Percentiles rank a stretch among this genome's conserved stretches.
Conservation (phyloP, 352 stramenopile species). For the Phytophthora tentaculata region DNA sequence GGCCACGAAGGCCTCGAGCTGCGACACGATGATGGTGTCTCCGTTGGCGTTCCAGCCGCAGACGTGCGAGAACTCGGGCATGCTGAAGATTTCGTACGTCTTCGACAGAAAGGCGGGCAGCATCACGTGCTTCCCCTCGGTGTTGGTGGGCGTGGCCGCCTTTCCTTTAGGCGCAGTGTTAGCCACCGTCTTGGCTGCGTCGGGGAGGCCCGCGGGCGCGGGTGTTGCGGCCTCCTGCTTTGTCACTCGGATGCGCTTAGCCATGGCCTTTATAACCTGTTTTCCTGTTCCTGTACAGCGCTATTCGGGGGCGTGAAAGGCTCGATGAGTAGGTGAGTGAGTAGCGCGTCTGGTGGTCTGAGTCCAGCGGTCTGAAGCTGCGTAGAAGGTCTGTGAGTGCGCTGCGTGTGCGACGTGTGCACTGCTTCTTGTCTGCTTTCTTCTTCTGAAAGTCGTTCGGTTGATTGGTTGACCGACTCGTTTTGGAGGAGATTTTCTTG, state of each 20-base stretch:
- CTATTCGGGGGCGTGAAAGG: background rate
- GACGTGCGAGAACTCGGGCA: conserved; percentile 77
- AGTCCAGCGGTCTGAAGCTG: conserved; percentile 6
- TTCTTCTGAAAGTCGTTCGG: conserved; percentile 34
- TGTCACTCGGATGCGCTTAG: conserved; percentile 66
- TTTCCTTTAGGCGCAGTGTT: conserved; percentile 20
- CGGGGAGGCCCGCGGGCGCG: conserved; percentile 1
- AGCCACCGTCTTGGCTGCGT: conserved; percentile 2
- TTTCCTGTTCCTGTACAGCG: conserved; percentile 18
- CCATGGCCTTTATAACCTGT: conserved; percentile 42
- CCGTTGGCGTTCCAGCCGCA: conserved; percentile 92
- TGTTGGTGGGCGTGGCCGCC: conserved; percentile 9
- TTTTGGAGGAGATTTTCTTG: conserved; percentile 24
- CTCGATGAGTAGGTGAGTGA: conserved; percentile 8
- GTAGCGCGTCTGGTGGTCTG: conserved; percentile 12
- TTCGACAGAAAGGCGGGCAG: conserved; percentile 93
- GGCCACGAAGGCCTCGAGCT: conserved; percentile 82
- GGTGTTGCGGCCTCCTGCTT: conserved; percentile 33
- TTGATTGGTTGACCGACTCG: conserved; percentile 50
- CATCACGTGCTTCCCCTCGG: conserved; percentile 82
- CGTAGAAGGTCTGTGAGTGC: conserved; percentile 3
- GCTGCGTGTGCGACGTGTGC: conserved; percentile 22
- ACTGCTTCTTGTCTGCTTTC: conserved; percentile 27
- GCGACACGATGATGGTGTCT: conserved; percentile 93
- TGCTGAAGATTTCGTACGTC: conserved; percentile 94